Conservation (phyloP, 495 filamentous ascomycete genomes). For the Copromyces sp. region DNA sequence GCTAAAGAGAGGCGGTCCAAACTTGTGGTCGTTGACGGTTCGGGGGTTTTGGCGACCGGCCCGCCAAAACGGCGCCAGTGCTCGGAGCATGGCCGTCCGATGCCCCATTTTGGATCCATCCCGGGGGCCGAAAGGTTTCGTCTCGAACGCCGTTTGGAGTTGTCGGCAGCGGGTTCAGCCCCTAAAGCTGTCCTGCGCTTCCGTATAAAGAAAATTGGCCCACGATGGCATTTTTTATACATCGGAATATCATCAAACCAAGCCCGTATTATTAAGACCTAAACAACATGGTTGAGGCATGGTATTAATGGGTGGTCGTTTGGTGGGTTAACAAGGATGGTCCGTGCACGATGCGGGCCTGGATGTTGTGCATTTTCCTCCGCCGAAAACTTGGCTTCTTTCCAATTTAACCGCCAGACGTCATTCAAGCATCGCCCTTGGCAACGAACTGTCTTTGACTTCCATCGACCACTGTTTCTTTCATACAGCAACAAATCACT, state of each 20-base stretch:
- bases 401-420: too few relatives aligned
- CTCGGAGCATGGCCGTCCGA: neutral
- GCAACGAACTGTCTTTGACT: neutral
- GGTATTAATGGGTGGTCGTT: too few relatives aligned
- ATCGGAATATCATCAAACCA: too few relatives aligned
- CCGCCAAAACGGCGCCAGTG: conserved; percentile 4
- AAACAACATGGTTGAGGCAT: too few relatives aligned
- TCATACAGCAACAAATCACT: neutral
- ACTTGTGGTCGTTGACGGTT: neutral
- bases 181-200: too few relatives aligned
- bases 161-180: too few relatives aligned
- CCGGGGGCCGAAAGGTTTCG: neutral
- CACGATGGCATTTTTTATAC: too few relatives aligned
- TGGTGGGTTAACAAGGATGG: too few relatives aligned
- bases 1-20: neutral
- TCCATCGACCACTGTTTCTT: neutral
- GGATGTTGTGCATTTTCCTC: neutral
- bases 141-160: too few relatives aligned
- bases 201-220: too few relatives aligned
- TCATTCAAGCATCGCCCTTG: neutral
- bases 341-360: neutral
- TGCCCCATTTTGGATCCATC: neutral
- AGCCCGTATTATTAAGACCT: too few relatives aligned
- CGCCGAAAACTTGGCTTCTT: too few relatives aligned
- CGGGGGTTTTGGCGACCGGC: neutral